Evolutionary conservation across 441 rosid species (phyloP).

Genomic region (Francoa sonchifolia): DNA sequence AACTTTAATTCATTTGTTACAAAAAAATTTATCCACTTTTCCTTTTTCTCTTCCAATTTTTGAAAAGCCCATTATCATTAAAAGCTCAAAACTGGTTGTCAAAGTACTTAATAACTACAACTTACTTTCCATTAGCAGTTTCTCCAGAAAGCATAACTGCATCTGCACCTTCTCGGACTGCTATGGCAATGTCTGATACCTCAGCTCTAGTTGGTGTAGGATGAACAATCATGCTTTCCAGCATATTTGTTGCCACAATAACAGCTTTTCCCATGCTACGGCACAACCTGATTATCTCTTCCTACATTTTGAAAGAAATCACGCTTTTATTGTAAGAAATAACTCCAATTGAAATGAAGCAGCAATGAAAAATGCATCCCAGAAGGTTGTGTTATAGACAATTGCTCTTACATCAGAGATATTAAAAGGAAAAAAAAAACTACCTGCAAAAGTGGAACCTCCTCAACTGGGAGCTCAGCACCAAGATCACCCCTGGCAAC

Average conservation of each 20-base stretch:
- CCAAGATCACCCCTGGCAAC: conserved; percentile 99
- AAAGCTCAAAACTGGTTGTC: background rate
- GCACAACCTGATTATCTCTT: conserved; percentile 56
- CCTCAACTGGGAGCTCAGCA: conserved; percentile 97
- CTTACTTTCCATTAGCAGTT: conserved; percentile 97
- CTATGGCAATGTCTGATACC: conserved; percentile 95
- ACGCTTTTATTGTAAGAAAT: conserved; percentile 2
- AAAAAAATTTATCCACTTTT: too few relatives aligned
- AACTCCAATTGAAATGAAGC: background rate
- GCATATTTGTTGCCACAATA: conserved; percentile 93
- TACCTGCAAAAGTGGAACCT: conserved; percentile 94
- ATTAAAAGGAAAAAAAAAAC: conserved; percentile 14
- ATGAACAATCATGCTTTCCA: conserved; percentile 98
- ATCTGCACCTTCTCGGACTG: conserved; percentile 97
- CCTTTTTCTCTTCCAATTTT: too few relatives aligned
- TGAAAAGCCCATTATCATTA: too few relatives aligned
- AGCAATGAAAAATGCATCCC: conserved; percentile 2
- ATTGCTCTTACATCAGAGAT: too few relatives aligned
- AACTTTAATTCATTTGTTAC: too few relatives aligned
- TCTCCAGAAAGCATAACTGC: conserved; percentile 98
- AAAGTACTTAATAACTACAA: background rate
- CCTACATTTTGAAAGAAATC: conserved; percentile 27
- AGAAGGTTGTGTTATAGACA: too few relatives aligned
- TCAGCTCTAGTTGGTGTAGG: conserved; percentile 96
- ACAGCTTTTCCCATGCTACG: conserved; percentile 99